Evolutionary conservation across 345 rosid species (phyloP).

Genomic region (Passiflora organensis): DNA sequence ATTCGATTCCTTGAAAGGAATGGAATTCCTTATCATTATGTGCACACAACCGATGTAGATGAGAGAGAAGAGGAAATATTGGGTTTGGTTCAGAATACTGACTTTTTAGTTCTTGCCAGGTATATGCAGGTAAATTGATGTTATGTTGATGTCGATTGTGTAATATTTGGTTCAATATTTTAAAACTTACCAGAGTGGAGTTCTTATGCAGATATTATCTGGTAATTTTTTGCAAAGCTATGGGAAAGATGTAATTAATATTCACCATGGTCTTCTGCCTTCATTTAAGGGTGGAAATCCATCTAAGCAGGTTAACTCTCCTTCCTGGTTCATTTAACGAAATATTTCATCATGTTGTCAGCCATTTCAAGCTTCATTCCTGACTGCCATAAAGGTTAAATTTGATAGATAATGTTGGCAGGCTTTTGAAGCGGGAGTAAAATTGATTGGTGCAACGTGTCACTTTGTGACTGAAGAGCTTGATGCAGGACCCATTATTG

Average conservation of each 20-base stretch:
- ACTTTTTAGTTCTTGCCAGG: slow-evolving; percentile 90
- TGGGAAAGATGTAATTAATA: slow-evolving; percentile 89
- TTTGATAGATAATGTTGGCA: slow-evolving; percentile 40
- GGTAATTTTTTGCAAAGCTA: slow-evolving; percentile 60
- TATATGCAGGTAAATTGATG: slow-evolving; percentile 87
- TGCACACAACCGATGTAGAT: slow-evolving; percentile 48
- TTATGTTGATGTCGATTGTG: neutral
- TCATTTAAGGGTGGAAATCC: slow-evolving; percentile 91
- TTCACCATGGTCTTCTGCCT: slow-evolving; percentile 97
- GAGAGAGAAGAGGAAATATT: slow-evolving; percentile 71
- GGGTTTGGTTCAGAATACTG: slow-evolving; percentile 74
- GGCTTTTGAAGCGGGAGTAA: slow-evolving; percentile 99
- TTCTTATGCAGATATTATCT: slow-evolving; percentile 55
- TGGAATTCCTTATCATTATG: slow-evolving; percentile 76
- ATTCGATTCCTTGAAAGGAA: slow-evolving; percentile 78
- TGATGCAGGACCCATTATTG: slow-evolving; percentile 93
- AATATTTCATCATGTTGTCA: neutral
- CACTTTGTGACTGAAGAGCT: slow-evolving; percentile 96
- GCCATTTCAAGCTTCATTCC: slow-evolving; percentile 2
- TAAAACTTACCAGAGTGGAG: neutral
- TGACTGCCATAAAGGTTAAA: slow-evolving; percentile 20
- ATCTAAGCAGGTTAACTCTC: slow-evolving; percentile 60
- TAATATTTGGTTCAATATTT: neutral
- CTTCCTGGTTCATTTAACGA: slow-evolving; percentile 12
- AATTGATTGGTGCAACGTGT: slow-evolving; percentile 89